Conservation (phyloP, 1,139 yeast genomes). For the Candida tropicalis region DNA sequence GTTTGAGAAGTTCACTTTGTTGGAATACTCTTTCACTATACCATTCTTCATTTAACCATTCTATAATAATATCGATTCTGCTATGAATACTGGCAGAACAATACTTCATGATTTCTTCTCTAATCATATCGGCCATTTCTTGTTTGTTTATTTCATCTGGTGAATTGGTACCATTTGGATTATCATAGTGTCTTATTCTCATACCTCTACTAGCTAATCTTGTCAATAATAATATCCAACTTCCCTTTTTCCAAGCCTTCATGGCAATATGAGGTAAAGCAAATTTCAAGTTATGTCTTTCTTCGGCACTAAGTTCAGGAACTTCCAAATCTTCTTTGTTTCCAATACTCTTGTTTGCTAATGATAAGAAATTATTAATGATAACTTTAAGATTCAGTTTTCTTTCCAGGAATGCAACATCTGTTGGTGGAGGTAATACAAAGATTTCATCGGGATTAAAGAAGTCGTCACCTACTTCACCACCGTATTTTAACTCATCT, state of each 20-base stretch:
- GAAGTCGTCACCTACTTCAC: constrained; percentile 37
- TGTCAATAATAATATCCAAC: constrained; percentile 78
- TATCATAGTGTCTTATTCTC: constrained; percentile 28
- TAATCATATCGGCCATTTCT: constrained; percentile 58
- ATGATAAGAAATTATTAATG: constrained; percentile 55
- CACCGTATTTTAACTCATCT: constrained; percentile 36
- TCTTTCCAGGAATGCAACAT: constrained; percentile 49
- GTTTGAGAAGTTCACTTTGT: constrained; percentile 25
- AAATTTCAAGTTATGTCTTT: constrained; percentile 25
- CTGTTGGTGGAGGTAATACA: constrained; percentile 60
- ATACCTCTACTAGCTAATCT: constrained; percentile 84
- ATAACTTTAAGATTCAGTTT: constrained; percentile 55
- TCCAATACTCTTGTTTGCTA: constrained; percentile 35
- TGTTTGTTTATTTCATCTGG: constrained; percentile 26
- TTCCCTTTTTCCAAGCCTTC: constrained; percentile 64
- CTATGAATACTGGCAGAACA: constrained; percentile 74
- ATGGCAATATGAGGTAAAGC: constrained; percentile 59
- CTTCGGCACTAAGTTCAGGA: constrained; percentile 17
- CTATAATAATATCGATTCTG: constrained; percentile 76
- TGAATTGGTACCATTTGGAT: constrained; percentile 23
- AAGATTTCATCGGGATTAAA: constrained; percentile 48
- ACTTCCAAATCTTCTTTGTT: constrained; percentile 30
- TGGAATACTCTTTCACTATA: constrained; percentile 61
- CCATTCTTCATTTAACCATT: constrained; percentile 98
- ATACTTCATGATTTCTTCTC: constrained; percentile 72